Evolutionary conservation across 495 filamentous ascomycete species (phyloP).

Genomic region (Penicillium silybi): DNA sequence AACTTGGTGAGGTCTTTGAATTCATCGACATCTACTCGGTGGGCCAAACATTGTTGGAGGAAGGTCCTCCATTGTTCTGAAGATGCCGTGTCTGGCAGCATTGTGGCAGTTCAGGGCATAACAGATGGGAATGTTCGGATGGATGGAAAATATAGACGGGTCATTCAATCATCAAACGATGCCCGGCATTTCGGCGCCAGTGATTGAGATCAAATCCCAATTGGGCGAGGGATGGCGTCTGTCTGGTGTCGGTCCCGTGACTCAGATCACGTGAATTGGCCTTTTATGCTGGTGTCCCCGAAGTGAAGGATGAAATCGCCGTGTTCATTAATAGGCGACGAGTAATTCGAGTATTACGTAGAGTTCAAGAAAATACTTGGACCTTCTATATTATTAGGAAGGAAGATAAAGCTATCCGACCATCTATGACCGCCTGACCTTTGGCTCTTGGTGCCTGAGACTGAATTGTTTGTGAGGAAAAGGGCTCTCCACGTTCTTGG

Average conservation of each 20-base stretch:
- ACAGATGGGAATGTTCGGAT: not conserved
- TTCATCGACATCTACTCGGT: constrained; percentile 41
- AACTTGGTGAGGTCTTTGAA: constrained; percentile 38
- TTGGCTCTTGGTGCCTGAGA: too few species aligned
- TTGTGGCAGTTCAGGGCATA: constrained; percentile 10
- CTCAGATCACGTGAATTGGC: not conserved
- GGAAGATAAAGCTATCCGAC: too few species aligned
- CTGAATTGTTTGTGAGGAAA: too few species aligned
- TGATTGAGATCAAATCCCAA: constrained; percentile 13
- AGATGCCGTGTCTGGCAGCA: constrained; percentile 23
- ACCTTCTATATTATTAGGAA: too few species aligned
- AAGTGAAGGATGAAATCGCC: not conserved
- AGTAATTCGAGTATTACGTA: not conserved
- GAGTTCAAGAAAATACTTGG: too few species aligned
- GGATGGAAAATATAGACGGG: not conserved
- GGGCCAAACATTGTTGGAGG: constrained; percentile 40
- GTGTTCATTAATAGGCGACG: not conserved
- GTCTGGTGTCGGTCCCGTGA: constrained; percentile 1
- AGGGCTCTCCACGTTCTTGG: too few species aligned
- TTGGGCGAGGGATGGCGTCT: constrained; percentile 16
- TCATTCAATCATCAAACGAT: constrained; percentile 3
- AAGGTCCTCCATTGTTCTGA: constrained; percentile 43
- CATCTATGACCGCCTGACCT: too few species aligned
- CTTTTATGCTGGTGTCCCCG: too few species aligned
- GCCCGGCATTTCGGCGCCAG: constrained; percentile 3